phyloP scores from a whole-genome alignment of 164 flowering plant species.

The Paratinospora sagittata region DNA sequence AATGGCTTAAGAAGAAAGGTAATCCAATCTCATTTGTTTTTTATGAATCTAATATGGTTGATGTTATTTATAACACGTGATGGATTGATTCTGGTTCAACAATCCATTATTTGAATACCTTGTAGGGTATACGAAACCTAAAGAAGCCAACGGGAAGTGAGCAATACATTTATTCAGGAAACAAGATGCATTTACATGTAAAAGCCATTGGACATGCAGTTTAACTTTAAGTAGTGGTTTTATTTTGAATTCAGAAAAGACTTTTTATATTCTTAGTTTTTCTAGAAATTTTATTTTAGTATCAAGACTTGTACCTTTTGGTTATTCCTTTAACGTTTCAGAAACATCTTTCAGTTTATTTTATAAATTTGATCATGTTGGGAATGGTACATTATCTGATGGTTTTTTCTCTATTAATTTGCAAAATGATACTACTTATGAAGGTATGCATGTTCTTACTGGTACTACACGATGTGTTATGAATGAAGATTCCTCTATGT shows the following conservation, averaged over 20 bases:
- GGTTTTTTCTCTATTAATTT: not conserved
- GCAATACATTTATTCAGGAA: slow-evolving; percentile 2
- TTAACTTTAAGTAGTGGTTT: not conserved
- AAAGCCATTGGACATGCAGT: not conserved
- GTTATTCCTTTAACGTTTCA: not conserved
- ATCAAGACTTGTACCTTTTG: slow-evolving; percentile 5
- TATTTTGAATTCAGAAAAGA: not conserved
- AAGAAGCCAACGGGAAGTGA: slow-evolving; percentile 5
- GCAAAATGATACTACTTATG: not conserved
- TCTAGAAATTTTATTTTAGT: slow-evolving; percentile 7
- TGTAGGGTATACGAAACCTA: not conserved
- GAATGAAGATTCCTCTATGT: not conserved
- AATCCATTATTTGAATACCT: not conserved
- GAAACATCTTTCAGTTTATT: not conserved
- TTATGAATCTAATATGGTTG: slow-evolving; percentile 8
- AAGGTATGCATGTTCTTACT: not conserved
- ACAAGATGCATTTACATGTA: slow-evolving; percentile 1
- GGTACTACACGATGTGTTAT: not conserved
- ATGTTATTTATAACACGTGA: not conserved
- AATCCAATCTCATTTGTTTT: slow-evolving; percentile 6
- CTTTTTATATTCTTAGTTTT: not conserved
- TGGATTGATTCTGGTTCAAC: not conserved
- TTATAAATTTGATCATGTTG: too few species aligned
- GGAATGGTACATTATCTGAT: not conserved
- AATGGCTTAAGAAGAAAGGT: slow-evolving; percentile 6